Base-by-base conservation (phyloP, 2,329 filamentous ascomycete genomes). In the Pseudogymnoascus sp. region DNA sequence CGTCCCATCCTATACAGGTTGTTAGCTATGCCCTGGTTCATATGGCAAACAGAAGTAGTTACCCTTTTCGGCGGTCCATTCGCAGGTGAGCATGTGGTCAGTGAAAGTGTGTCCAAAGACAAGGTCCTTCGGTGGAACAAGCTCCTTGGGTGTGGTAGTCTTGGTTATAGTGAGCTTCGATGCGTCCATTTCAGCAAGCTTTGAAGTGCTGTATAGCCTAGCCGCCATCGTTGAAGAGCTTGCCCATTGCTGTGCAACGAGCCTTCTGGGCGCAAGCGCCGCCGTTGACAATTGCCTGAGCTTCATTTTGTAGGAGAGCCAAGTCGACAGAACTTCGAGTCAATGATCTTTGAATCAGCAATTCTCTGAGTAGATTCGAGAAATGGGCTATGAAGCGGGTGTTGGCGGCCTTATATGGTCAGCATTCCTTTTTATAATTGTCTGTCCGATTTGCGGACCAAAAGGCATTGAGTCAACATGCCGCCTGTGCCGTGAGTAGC, bases 31-130 rank as follows among this genome's bases (percentile, higher is more conserved):
- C 2, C 19, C 60, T n/a, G 21, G 35, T 21, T 61, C 5, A 37
- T 59, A 10, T 61, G n/a, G 11, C 19, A 37, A 38, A n/a, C 26
- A 35, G n/a, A 10, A 23, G 42, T 26, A 59, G 11, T 17, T 59
- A 37, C 72, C 95, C 68, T 90, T 81, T 59, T 84, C 80, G 65
- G 91, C 85, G 63, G 89, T 93, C 95, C 95, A 99, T 81, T 97
- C 92, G 70, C 96, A 83, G 65, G 89, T 88, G 72, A 97, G 87
- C 93, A 99, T 97, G 79, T 97, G 95, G 80, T 99, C 95, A 96
- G 95, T 96, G 77, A 99, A 99, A 60, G 87, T 88, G 68, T 85
- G 85, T 67, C 95, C 95, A 76, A 99, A 99, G 67, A 97, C 81
- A 63, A 99, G 86, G 67, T 96, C 87, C 73, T 93, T 84, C 13